Base-by-base conservation (phyloP, 306 rosid genomes). In the Mimosa bimucronata region DNA sequence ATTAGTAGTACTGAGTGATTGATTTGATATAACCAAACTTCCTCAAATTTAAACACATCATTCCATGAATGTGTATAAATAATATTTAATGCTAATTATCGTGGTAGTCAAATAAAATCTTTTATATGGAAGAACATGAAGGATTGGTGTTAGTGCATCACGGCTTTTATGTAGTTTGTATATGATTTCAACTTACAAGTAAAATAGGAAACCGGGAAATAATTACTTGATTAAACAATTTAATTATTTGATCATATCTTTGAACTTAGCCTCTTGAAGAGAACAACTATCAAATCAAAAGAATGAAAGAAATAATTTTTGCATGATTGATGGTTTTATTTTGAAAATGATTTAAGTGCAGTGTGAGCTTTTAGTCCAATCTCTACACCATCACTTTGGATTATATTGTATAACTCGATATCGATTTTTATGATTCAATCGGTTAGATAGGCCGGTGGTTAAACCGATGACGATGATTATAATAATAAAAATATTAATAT, bases 141-240 rank as follows among this genome's bases (percentile, higher is more conserved):
- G 42, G 57, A 66, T 68, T 77, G 85, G 83, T 77, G 68, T 83
- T 72, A 80, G 74, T 83, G 18, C 82, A 80, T 80, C 81, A 55
- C 46, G 14, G 62, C 77, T 79, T 81, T 81, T 50, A 78, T 81
- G 85, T 69, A 83, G 81, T 87, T 85, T 60, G 67, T 62, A 40
- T 38, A 25, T 58, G 64, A 84, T 77, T 46, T 68, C 57, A 85
- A 55, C 73, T 69, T 1, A 64, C 40, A 61, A 79, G 6, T 34
- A 53, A 81, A 82, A 34, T 26, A 31, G 85, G 82, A 25, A 83
- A 77, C 71, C 25, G 2, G 7, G 31, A 67, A 66, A 38, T 38
- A 66, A 34, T 67, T 67, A 40, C 45, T n/a, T 5, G 13, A 52
- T 53, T 9, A 13, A 55, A 25, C 34, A 34, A 18, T 21, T 65